Evolutionary conservation across 306 rosid genomes (phyloP).

Genomic region (Acacia confusa): DNA sequence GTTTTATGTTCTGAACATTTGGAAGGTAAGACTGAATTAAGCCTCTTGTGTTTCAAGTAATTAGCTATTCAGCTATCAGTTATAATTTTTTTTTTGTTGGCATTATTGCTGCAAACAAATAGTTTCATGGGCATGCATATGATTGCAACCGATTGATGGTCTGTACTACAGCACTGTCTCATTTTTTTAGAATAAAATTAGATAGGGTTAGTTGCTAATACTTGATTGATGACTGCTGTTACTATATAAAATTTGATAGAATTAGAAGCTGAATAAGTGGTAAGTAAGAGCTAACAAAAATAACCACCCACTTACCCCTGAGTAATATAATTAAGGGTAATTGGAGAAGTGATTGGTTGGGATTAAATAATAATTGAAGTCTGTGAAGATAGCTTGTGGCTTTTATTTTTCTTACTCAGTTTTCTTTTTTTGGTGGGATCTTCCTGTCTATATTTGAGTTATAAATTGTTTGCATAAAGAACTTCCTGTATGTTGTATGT

Average conservation of each 20-base stretch:
- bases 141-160: constrained; percentile 4
- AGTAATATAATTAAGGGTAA: background rate
- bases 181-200: background rate
- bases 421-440: background rate
- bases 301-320: background rate
- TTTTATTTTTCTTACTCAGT: background rate
- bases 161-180: constrained; percentile 10
- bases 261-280: background rate
- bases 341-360: background rate
- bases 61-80: constrained; percentile 19
- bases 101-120: constrained; percentile 16
- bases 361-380: background rate
- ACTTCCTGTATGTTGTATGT: background rate
- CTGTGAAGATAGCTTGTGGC: background rate
- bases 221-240: background rate
- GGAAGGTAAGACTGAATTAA: constrained; percentile 58
- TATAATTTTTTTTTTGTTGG: background rate
- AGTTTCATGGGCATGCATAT: constrained; percentile 1
- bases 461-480: background rate
- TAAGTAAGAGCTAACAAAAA: background rate
- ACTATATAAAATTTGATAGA: background rate
- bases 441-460: background rate
- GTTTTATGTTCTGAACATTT: constrained; percentile 67
- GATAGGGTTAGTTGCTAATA: background rate
- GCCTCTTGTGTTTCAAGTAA: constrained; percentile 22